Evolutionary conservation across 148 eudicot genomes (phyloP), one percentile per base, ranked within the genome.

Genomic region (Silene uniflora): DNA sequence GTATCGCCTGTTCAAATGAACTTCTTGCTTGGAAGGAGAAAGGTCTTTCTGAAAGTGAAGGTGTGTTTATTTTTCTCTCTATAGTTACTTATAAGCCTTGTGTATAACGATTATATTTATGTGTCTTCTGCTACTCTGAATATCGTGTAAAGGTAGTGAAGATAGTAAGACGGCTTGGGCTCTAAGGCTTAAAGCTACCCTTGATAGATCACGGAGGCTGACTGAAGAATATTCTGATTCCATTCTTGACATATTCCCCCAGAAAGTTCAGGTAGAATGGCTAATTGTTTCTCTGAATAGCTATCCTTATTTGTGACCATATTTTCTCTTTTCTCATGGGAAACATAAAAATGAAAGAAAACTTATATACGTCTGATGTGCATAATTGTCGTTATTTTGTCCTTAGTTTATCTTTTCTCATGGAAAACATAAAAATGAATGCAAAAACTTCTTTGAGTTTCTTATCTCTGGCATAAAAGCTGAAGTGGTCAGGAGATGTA

Each of bases 141-240:
- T 68, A 72, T 76, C 59, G 78, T 76, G n/a, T 81, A 22, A 60
- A 95, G 97, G 96, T 71, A 84, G 73, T 78, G 99, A 95, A 91
- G 93, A 92, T 70, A 91, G 91, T 42, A 92, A 88, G 85, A 89
- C 47, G 71, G 85, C 88, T 71, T 95, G 99, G 97, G 94, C 91
- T 58, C 84, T 95, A 54, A 86, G 97, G 91, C 90, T 92, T 63
- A 95, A 95, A 87, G 97, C 99, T 71, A 95, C 97, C n/a, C 84
- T 95, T 58, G 99, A 95, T 86, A 88, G 99, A 89, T 86, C 94
- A 66, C 81, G 91, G 77, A 89, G 99, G 84, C 86, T 95, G 73
- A 87, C 94, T 14, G 99, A 91, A 82, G 97, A 91, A 81, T 95
- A 92, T 69, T 90, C 97, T 63, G 99, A 95, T 81, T 83, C 97